Conservation (phyloP, 2,329 filamentous ascomycete genomes). For the Hawksworthiomyces lignivorus region DNA sequence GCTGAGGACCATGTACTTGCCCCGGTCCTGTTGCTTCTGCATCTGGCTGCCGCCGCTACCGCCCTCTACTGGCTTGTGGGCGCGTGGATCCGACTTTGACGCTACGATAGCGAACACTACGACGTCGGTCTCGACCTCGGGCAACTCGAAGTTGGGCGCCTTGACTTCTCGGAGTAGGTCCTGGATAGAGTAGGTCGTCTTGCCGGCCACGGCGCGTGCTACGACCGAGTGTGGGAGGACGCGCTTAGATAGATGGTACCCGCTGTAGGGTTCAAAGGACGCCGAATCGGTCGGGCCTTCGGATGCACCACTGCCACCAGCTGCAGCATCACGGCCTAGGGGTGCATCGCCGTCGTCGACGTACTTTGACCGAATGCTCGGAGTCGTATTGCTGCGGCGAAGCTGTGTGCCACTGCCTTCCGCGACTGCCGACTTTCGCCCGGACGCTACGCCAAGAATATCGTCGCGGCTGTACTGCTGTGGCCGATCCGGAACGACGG, state of each 20-base stretch:
- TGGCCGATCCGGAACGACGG: conserved; percentile 37
- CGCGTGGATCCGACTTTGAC: conserved; percentile 74
- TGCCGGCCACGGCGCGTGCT: conserved; percentile 67
- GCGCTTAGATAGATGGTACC: conserved; percentile 73
- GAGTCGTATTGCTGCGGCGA: conserved; percentile 36
- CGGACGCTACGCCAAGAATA: conserved; percentile 34
- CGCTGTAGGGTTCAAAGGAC: conserved; percentile 79
- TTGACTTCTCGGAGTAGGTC: conserved; percentile 76
- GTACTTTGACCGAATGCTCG: conserved; percentile 20
- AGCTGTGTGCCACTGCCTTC: conserved; percentile 18
- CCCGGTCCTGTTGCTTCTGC: conserved; percentile 43
- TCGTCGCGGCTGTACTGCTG: conserved; percentile 58
- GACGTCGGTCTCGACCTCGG: conserved; percentile 77
- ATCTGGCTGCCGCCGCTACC: background rate
- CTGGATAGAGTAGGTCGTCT: conserved; percentile 69
- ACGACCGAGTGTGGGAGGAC: conserved; percentile 76
- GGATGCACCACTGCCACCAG: background rate
- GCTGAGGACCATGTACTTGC: conserved; percentile 89
- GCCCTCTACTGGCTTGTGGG: conserved; percentile 42
- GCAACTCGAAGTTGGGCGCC: conserved; percentile 72
- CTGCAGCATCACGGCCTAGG: background rate
- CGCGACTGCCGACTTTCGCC: background rate
- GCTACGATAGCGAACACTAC: conserved; percentile 85
- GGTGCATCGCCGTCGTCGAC: background rate
- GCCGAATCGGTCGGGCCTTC: conserved; percentile 37